Conservation (phyloP, 768 basidiomycete genomes). For the Termitomyces bulborhizus region DNA sequence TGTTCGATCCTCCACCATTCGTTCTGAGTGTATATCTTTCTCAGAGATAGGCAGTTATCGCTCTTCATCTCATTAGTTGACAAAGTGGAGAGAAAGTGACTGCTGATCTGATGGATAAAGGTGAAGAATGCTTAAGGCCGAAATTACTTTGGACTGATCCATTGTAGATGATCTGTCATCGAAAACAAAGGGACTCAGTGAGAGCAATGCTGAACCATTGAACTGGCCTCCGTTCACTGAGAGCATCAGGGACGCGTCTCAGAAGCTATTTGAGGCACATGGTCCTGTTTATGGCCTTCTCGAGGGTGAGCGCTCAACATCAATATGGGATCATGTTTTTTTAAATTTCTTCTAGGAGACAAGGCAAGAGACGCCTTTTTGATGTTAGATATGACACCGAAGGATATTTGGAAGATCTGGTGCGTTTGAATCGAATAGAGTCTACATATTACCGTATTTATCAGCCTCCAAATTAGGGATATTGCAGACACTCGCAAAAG, state of each 20-base stretch:
- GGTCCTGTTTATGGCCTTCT: constrained; percentile 49
- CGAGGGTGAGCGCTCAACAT: constrained; percentile 30
- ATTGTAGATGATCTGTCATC: constrained; percentile 47
- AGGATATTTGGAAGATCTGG: constrained; percentile 61
- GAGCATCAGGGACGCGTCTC: constrained; percentile 49
- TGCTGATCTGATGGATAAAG: constrained; percentile 32
- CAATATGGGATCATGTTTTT: background rate
- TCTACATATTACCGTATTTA: background rate
- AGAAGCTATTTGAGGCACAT: constrained; percentile 43
- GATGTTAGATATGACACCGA: constrained; percentile 51
- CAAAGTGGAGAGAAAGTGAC: constrained; percentile 40
- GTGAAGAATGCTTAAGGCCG: constrained; percentile 28
- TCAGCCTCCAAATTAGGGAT: constrained; percentile 32
- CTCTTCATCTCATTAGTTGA: constrained; percentile 58
- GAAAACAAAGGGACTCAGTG: constrained; percentile 19
- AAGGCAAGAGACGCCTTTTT: constrained; percentile 60
- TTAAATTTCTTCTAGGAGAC: constrained; percentile 30
- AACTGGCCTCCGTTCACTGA: constrained; percentile 40
- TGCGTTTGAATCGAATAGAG: constrained; percentile 19
- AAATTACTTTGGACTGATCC: constrained; percentile 2
- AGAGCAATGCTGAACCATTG: background rate
- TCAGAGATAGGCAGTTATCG: constrained; percentile 47
- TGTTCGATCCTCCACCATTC: constrained; percentile 42
- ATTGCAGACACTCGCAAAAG: constrained; percentile 55
- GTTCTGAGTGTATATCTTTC: constrained; percentile 43